phyloP scores from a whole-genome alignment of 2,329 filamentous ascomycete genomes.

The Aaosphaeria pasadenensis region DNA sequence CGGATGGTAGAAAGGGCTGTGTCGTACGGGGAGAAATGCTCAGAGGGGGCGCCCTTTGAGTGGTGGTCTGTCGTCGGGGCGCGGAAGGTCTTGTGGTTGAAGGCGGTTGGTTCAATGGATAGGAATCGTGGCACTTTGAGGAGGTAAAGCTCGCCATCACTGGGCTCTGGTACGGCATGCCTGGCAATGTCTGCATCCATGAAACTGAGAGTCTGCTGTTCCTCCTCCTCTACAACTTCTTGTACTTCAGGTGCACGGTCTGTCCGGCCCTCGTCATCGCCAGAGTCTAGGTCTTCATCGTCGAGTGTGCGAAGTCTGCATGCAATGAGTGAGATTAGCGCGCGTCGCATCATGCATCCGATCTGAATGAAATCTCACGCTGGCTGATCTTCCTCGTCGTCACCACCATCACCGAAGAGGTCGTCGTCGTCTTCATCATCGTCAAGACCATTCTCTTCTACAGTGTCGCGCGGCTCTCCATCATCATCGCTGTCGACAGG shows the following conservation, averaged over 20 bases:
- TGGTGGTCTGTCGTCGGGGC: slow-evolving; percentile 60
- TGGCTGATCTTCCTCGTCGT: slow-evolving; percentile 34
- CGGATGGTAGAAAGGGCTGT: slow-evolving; percentile 67
- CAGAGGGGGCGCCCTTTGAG: slow-evolving; percentile 42
- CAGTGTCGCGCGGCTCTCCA: slow-evolving; percentile 24
- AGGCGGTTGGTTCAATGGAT: slow-evolving; percentile 65
- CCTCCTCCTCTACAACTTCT: slow-evolving; percentile 48
- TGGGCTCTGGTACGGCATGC: slow-evolving; percentile 68
- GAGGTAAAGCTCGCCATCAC: slow-evolving; percentile 69
- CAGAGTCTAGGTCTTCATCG: slow-evolving; percentile 62
- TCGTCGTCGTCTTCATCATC: slow-evolving; percentile 41
- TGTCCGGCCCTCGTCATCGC: slow-evolving; percentile 60
- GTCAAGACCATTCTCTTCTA: slow-evolving; percentile 25
- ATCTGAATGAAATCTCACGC: slow-evolving; percentile 14
- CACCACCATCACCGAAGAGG: slow-evolving; percentile 46
- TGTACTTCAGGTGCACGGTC: slow-evolving; percentile 53
- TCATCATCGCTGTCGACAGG: slow-evolving; percentile 29
- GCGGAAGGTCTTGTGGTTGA: slow-evolving; percentile 64
- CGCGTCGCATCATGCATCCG: too few species aligned
- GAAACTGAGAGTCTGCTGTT: slow-evolving; percentile 56
- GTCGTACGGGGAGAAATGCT: slow-evolving; percentile 58
- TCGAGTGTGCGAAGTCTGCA: slow-evolving; percentile 50
- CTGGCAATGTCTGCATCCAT: slow-evolving; percentile 65
- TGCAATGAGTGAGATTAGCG: slow-evolving; percentile 10
- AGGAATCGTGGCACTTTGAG: slow-evolving; percentile 72